A percentile compares a stretch with the other conserved stretches of the same genome.
These are phyloP conservation scores for Mycena citricolor DNA, from an alignment of 1,284 basidiomycete species.

Conservation along the genomic window DNA sequence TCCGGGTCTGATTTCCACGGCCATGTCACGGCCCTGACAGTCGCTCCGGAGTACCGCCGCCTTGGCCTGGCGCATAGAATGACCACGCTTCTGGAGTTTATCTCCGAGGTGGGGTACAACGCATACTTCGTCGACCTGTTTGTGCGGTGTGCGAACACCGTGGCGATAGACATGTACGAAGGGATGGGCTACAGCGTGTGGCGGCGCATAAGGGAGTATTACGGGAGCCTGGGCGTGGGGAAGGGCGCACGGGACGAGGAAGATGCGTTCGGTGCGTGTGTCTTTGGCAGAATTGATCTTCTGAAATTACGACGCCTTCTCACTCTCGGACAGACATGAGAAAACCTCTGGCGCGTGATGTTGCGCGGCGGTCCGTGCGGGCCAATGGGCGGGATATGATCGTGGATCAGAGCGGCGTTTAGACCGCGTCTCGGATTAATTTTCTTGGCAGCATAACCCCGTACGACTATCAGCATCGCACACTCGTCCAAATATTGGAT, in stretches of 20 bases:
- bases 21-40: constrained; percentile 89
- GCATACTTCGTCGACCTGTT: constrained; percentile 90
- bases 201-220: constrained; percentile 82
- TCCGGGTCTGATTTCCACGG: constrained; percentile 74
- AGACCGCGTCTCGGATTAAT: too few species aligned
- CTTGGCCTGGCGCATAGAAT: constrained; percentile 80
- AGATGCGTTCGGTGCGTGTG: constrained; percentile 87
- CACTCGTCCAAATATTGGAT: too few species aligned
- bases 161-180: constrained; percentile 86
- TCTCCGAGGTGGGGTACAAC: constrained; percentile 74
- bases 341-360: constrained; percentile 73
- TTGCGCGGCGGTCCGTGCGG: constrained; percentile 61
- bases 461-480: too few species aligned
- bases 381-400: constrained; percentile 72
- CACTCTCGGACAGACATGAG: constrained; percentile 71
- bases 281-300: background rate
- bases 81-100: constrained; percentile 79
- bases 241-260: constrained; percentile 79
- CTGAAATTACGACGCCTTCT: background rate
- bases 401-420: constrained; percentile 35
- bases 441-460: too few species aligned
- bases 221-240: constrained; percentile 72
- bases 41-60: constrained; percentile 88
- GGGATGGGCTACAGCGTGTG: constrained; percentile 86
- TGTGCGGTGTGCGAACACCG: constrained; percentile 76